Conservation (phyloP, 164 flowering plant genomes). For the Hamamelis virginiana region DNA sequence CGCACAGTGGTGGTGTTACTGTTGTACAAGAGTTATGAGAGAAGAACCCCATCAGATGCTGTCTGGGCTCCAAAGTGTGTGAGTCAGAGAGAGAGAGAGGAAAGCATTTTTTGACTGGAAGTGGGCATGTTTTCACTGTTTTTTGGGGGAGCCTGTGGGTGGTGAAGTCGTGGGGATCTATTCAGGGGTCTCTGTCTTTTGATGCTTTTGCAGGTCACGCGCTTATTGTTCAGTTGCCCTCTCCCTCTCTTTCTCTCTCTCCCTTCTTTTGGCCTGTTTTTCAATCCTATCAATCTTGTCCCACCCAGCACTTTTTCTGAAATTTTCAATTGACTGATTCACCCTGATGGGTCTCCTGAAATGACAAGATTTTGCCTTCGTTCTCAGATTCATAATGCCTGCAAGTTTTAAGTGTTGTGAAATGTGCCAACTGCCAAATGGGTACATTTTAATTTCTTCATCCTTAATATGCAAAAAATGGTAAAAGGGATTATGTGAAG, state of each 20-base stretch:
- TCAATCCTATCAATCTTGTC: no score
- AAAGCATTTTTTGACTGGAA: slow-evolving; percentile 8
- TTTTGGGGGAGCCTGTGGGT: background rate
- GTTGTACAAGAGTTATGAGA: background rate
- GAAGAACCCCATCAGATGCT: slow-evolving; percentile 8
- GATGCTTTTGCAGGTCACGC: slow-evolving; percentile 20
- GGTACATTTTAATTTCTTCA: no score
- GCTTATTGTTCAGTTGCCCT: background rate
- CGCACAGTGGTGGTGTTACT: background rate
- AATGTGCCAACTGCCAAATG: no score
- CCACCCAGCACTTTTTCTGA: no score
- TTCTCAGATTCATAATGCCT: no score
- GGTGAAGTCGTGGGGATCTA: background rate
- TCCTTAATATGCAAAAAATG: no score
- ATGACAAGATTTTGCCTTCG: background rate
- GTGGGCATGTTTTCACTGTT: background rate
- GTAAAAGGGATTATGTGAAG: no score
- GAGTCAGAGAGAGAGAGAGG: slow-evolving; percentile 5
- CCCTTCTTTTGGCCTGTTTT: background rate
- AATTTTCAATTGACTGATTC: background rate
- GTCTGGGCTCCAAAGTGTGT: background rate
- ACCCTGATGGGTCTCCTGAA: background rate
- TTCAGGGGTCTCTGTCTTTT: slow-evolving; percentile 2
- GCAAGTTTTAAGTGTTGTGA: no score
- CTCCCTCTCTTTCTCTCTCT: background rate